These are phyloP conservation scores for Xanthoconium stramineum DNA, from an alignment of 768 basidiomycete genomes.

Conservation along the genomic window DNA sequence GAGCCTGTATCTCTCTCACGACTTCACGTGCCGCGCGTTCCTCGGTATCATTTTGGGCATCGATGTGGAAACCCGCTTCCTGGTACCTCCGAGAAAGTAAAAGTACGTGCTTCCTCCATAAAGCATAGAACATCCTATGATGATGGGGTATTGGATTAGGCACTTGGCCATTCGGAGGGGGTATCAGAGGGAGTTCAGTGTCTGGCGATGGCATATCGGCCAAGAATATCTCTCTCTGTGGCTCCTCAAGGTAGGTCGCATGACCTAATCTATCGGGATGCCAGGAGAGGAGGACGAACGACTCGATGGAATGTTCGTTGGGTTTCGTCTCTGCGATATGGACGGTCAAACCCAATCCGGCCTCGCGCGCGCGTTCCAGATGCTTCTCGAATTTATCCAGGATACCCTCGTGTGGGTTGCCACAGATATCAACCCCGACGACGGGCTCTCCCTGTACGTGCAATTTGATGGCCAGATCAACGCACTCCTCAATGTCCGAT, in stretches of 20 bases:
- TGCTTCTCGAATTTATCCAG: constrained; percentile 48
- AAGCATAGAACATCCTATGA: constrained; percentile 20
- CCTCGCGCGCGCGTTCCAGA: constrained; percentile 52
- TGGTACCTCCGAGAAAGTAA: constrained; percentile 19
- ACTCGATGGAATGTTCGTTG: constrained; percentile 53
- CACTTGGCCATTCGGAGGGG: constrained; percentile 15
- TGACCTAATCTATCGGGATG: constrained; percentile 72
- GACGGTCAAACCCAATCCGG: constrained; percentile 69
- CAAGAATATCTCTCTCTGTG: constrained; percentile 50
- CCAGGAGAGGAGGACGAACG: constrained; percentile 56
- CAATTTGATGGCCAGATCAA: constrained; percentile 54
- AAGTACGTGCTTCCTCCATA: constrained; percentile 23
- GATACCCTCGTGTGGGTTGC: constrained; percentile 63
- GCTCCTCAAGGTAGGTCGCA: constrained; percentile 73
- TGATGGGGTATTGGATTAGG: constrained; percentile 23
- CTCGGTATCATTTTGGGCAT: constrained; percentile 10
- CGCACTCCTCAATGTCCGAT: constrained; percentile 49
- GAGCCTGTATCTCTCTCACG: constrained; percentile 18
- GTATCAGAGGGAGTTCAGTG: constrained; percentile 16
- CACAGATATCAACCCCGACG: constrained; percentile 80
- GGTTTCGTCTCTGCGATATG: constrained; percentile 83
- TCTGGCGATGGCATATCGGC: constrained; percentile 22
- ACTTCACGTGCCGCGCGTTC: constrained; percentile 23
- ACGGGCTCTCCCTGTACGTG: constrained; percentile 56
- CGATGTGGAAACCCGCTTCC: constrained; percentile 11